phyloP scores from a whole-genome alignment of 768 basidiomycete species.

The Termitomyces sp. region DNA sequence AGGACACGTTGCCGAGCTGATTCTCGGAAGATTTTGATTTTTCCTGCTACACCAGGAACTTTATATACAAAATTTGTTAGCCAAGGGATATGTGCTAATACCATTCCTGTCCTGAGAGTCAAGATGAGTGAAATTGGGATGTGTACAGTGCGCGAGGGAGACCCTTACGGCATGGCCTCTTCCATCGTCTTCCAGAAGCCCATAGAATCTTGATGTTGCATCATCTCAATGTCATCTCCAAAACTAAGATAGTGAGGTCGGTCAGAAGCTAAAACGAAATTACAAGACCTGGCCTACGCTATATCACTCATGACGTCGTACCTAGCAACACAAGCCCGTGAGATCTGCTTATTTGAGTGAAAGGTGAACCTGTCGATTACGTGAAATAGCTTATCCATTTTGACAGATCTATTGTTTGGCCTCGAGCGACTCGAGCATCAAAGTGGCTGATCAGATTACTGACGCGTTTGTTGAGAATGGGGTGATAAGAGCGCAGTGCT shows the following conservation, averaged over 20 bases:
- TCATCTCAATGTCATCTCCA: constrained; percentile 22
- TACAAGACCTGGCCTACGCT: constrained; percentile 24
- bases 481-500: constrained; percentile 28
- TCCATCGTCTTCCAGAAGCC: constrained; percentile 15
- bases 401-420: constrained; percentile 25
- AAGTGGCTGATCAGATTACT: constrained; percentile 24
- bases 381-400: constrained; percentile 36
- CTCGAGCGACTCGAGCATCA: constrained; percentile 6
- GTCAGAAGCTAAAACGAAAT: not conserved
- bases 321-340: constrained; percentile 15
- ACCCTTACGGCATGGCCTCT: constrained; percentile 9
- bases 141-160: not conserved
- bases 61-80: constrained; percentile 8
- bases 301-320: constrained; percentile 40
- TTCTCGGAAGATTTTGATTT: constrained; percentile 23
- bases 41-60: constrained; percentile 14
- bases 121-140: not conserved
- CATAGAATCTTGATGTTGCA: constrained; percentile 12
- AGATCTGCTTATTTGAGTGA: not conserved
- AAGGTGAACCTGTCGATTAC: constrained; percentile 21
- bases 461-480: constrained; percentile 15
- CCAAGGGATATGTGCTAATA: constrained; percentile 20
- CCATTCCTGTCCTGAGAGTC: constrained; percentile 11
- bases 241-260: constrained; percentile 19
- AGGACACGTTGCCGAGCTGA: constrained; percentile 54